These are phyloP conservation scores for Verticillium zaregamsianum DNA, from an alignment of 2,329 filamentous ascomycete species.

Conservation along the genomic window DNA sequence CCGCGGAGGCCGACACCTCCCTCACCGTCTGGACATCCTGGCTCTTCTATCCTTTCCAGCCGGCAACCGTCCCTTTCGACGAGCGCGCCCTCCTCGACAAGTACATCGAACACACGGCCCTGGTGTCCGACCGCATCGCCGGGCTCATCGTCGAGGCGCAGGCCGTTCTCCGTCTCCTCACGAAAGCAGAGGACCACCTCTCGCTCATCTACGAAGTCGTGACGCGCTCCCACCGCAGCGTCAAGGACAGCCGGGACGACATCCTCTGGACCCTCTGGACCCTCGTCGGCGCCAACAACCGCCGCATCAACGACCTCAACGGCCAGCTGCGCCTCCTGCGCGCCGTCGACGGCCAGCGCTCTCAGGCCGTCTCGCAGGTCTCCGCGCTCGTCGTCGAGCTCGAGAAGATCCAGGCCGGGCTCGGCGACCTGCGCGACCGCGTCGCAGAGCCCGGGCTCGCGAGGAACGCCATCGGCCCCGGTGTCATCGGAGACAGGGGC, in stretches of 20 bases:
- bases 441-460: slow-evolving; percentile 63
- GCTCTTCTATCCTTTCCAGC: slow-evolving; percentile 60
- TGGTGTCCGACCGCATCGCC: slow-evolving; percentile 66
- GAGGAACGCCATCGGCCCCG: slow-evolving; percentile 31
- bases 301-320: slow-evolving; percentile 56
- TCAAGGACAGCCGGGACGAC: slow-evolving; percentile 57
- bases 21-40: slow-evolving; percentile 37
- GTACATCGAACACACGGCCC: slow-evolving; percentile 68
- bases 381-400: slow-evolving; percentile 66
- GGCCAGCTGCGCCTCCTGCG: slow-evolving; percentile 60
- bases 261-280: slow-evolving; percentile 70
- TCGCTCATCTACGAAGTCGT: slow-evolving; percentile 66
- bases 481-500: slow-evolving; percentile 12
- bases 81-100: slow-evolving; percentile 64
- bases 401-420: slow-evolving; percentile 64
- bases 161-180: slow-evolving; percentile 60
- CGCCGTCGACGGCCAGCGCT: slow-evolving; percentile 63
- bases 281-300: slow-evolving; percentile 65
- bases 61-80: slow-evolving; percentile 43
- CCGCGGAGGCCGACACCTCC: slow-evolving; percentile 12
- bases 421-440: slow-evolving; percentile 68
- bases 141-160: slow-evolving; percentile 67
- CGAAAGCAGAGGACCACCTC: slow-evolving; percentile 65
- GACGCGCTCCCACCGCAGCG: slow-evolving; percentile 55
- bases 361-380: slow-evolving; percentile 64